A percentile compares a stretch with the other conserved stretches of the same genome.
phyloP scores from a whole-genome alignment of 768 basidiomycete genomes.

The Leccinum uliginosum region DNA sequence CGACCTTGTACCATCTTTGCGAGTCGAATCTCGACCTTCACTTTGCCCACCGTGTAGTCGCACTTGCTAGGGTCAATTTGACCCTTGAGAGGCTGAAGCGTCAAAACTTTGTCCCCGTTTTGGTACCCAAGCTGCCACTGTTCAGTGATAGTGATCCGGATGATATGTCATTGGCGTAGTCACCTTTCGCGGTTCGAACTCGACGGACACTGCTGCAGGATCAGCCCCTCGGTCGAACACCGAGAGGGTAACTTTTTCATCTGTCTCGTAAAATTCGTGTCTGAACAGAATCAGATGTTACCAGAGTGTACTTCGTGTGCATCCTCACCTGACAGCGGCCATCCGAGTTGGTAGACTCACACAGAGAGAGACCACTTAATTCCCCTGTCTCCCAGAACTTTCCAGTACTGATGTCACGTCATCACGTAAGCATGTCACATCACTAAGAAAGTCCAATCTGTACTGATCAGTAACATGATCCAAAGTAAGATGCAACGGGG shows the following conservation, averaged over 20 bases:
- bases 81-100: constrained; percentile 77
- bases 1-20: constrained; percentile 60
- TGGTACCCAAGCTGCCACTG: constrained; percentile 36
- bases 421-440: background rate
- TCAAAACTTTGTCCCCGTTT: constrained; percentile 66
- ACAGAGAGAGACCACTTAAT: background rate
- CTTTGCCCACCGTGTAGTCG: constrained; percentile 67
- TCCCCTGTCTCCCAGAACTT: constrained; percentile 22
- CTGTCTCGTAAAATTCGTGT: constrained; percentile 87
- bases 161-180: constrained; percentile 4
- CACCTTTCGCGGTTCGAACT: constrained; percentile 65
- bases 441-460: background rate
- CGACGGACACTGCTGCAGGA: constrained; percentile 54
- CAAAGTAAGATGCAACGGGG: background rate
- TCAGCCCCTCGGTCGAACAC: constrained; percentile 78
- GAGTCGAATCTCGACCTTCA: constrained; percentile 85
- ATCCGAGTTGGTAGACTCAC: constrained; percentile 12
- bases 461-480: background rate
- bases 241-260: constrained; percentile 67
- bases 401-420: constrained; percentile 27
- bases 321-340: constrained; percentile 26
- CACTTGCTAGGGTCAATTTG: constrained; percentile 66
- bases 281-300: constrained; percentile 31
- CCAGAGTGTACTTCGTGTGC: background rate
- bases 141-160: constrained; percentile 3